These are phyloP conservation scores for Metschnikowia lachancei DNA, from an alignment of 805 yeast genomes.

Conservation along the genomic window DNA sequence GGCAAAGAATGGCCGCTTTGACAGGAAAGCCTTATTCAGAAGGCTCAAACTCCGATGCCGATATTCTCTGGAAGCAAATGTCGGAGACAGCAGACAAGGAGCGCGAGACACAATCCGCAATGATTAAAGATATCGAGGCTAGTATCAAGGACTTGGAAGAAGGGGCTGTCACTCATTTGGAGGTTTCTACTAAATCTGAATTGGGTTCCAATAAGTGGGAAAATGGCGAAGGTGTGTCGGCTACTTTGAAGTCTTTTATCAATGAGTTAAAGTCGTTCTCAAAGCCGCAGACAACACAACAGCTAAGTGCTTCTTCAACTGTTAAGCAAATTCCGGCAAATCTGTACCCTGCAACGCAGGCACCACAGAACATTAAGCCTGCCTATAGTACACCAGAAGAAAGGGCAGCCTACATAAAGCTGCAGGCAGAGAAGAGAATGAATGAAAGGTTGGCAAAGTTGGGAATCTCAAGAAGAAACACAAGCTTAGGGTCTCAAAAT, in stretches of 20 bases:
- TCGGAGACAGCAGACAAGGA: constrained; percentile 51
- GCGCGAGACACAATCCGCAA: constrained; percentile 52
- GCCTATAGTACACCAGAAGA: constrained; percentile 54
- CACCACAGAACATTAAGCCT: constrained; percentile 21
- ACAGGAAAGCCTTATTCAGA: constrained; percentile 67
- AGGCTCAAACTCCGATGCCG: constrained; percentile 52
- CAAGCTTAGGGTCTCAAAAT: not conserved
- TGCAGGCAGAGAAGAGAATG: constrained; percentile 75
- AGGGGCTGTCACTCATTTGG: constrained; percentile 43
- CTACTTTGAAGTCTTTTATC: constrained; percentile 60
- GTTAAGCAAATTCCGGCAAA: not conserved
- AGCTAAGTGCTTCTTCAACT: not conserved
- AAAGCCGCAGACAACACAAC: constrained; percentile 1
- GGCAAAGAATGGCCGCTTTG: constrained; percentile 87
- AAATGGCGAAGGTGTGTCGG: constrained; percentile 72
- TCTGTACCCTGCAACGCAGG: constrained; percentile 9
- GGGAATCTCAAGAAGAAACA: constrained; percentile 53
- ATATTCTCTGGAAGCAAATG: constrained; percentile 51
- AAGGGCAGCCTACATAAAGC: constrained; percentile 76
- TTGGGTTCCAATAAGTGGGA: constrained; percentile 73
- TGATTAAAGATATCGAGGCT: constrained; percentile 67
- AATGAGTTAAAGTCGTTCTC: constrained; percentile 41
- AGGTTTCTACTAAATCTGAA: constrained; percentile 41
- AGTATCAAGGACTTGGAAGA: constrained; percentile 64
- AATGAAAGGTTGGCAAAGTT: constrained; percentile 77